Evolutionary conservation across 163 green algal species (phyloP), one percentile per base, ranked within the genome.

Genomic region (Chlamydomonas reinhardtii): DNA sequence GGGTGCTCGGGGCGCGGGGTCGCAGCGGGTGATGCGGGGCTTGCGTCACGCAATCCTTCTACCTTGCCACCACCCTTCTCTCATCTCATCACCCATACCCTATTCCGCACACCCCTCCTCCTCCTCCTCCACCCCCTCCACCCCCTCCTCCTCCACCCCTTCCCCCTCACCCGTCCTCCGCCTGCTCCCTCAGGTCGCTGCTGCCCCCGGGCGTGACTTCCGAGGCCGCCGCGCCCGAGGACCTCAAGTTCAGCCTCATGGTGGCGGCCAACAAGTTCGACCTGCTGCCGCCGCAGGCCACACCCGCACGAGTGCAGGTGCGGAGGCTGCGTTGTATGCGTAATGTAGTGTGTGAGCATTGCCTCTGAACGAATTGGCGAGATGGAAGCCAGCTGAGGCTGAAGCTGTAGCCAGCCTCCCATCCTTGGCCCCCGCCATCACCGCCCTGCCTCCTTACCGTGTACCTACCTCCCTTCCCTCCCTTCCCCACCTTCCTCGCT

Each of bases 251-350:
- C 84, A 84, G 94, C 37, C 85, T 98, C 31, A 89, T 99, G 66
- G 74, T 99, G 27, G 96, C 94, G 20, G 95, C 94, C 65, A 99
- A 98, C 94, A 99, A 99, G 89, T 94, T 95, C 12, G 97, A 99
- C 89, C 89, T 98, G 88, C 89, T 99, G 80, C 96, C 97, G 0
- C 82, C 74, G 12, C 76, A 87, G 17, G 86, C 86, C 14, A 90
- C 89, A 0, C 3, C 52, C 3, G 35, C 69, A 15, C 54, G 86
- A 2, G 81, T 91, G 8, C 75, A 82, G 52, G 79, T 89, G 54
- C 39, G 76, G 32, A 24, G 17, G 31, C n/a, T n/a, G n/a, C n/a
- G n/a, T n/a, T n/a, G n/a, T n/a, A 48, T 48, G 39, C 39, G 39
- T 48, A 48, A 48, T 8, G 39, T 56, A 14, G 48, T 54, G 43